A percentile compares a stretch with the other conserved stretches of the same genome.
phyloP scores from a whole-genome alignment of 1,284 basidiomycete species.

The Ustilago hordei region DNA sequence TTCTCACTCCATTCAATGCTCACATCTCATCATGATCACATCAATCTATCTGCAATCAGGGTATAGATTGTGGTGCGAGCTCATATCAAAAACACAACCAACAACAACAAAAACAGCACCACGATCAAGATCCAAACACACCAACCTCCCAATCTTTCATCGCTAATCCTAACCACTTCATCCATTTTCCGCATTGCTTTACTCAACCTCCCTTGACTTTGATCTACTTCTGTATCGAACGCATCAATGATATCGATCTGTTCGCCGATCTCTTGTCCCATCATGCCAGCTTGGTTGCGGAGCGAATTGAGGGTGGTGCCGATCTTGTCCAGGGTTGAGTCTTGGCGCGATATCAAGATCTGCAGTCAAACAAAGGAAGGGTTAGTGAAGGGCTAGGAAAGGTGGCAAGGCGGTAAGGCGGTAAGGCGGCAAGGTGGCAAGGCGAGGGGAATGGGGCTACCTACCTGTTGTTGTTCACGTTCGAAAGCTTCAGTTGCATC shows the following conservation, averaged over 20 bases:
- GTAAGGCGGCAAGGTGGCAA: background rate
- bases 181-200: slow-evolving; percentile 66
- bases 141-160: slow-evolving; percentile 67
- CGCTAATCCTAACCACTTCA: slow-evolving; percentile 57
- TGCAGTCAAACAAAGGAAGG: slow-evolving; percentile 2
- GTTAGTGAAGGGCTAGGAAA: background rate
- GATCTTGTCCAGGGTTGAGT: slow-evolving; percentile 64
- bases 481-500: slow-evolving; percentile 61
- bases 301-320: slow-evolving; percentile 59
- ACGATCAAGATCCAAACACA: slow-evolving; percentile 67
- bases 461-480: slow-evolving; percentile 66
- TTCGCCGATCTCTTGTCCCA: slow-evolving; percentile 66
- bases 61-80: too few species aligned
- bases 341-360: slow-evolving; percentile 62
- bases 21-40: background rate
- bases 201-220: slow-evolving; percentile 54
- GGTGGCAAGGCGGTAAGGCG: background rate
- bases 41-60: background rate
- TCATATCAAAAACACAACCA: slow-evolving; percentile 55
- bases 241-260: slow-evolving; percentile 66
- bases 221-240: slow-evolving; percentile 64
- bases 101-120: slow-evolving; percentile 47
- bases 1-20: too few species aligned
- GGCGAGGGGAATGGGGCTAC: slow-evolving; percentile 4
- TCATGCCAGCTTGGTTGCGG: slow-evolving; percentile 61